Conservation (phyloP, 2,329 filamentous ascomycete genomes). For the Ophiostoma ips region DNA sequence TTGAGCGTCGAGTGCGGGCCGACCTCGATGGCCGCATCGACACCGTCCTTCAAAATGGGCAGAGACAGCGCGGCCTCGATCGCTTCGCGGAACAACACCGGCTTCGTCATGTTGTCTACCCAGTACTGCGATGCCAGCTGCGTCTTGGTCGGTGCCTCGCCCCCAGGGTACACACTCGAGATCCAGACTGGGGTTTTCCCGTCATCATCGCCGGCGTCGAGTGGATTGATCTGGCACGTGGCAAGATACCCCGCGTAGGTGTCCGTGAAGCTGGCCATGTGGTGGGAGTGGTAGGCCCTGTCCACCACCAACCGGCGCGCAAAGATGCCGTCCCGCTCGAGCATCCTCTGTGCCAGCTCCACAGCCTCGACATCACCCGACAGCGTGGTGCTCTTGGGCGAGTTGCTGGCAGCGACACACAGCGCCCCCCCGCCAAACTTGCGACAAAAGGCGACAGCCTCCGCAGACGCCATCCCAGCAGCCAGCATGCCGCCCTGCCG, state of each 20-base stretch:
- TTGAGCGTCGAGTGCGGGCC: slow-evolving; percentile 18
- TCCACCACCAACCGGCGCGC: slow-evolving; percentile 22
- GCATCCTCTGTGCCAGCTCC: slow-evolving; percentile 15
- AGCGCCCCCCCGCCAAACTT: background rate
- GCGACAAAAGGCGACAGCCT: slow-evolving; percentile 21
- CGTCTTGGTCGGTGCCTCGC: slow-evolving; percentile 2
- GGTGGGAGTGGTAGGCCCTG: slow-evolving; percentile 25
- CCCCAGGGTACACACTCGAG: slow-evolving; percentile 16
- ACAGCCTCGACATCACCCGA: slow-evolving; percentile 23
- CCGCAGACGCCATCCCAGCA: slow-evolving; percentile 23
- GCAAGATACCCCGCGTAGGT: slow-evolving; percentile 14
- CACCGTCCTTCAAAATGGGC: slow-evolving; percentile 14
- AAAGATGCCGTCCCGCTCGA: slow-evolving; percentile 14
- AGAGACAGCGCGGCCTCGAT: slow-evolving; percentile 5
- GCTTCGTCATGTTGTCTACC: slow-evolving; percentile 19
- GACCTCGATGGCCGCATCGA: slow-evolving; percentile 22
- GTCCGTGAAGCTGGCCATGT: slow-evolving; percentile 18
- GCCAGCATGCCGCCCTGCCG: slow-evolving; percentile 28
- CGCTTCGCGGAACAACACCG: slow-evolving; percentile 17
- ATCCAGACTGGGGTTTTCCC: slow-evolving; percentile 1
- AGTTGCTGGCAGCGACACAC: slow-evolving; percentile 8
- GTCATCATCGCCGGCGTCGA: background rate
- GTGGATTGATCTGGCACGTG: slow-evolving; percentile 1
- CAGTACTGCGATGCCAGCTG: slow-evolving; percentile 17
- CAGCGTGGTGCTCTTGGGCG: slow-evolving; percentile 25